phyloP scores from a whole-genome alignment of 148 eudicot species.

The Euryodendron excelsum region DNA sequence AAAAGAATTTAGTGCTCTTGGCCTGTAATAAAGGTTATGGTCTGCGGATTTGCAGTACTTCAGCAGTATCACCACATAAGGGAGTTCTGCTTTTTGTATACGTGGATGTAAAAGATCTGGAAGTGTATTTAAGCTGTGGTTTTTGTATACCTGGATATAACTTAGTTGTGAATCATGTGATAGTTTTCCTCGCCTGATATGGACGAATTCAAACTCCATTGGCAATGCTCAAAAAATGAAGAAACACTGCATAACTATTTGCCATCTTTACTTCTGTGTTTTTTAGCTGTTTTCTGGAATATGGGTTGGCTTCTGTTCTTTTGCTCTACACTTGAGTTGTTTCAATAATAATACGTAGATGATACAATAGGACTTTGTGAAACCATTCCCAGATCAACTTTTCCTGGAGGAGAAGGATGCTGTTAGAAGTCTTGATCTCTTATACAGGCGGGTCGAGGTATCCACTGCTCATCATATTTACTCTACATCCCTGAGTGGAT shows the following conservation, averaged over 20 bases:
- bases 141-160: too few species aligned
- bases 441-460: constrained; percentile 99
- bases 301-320: too few species aligned
- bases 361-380: too few species aligned
- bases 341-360: too few species aligned
- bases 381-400: too few species aligned
- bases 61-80: background rate
- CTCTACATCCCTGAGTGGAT: background rate
- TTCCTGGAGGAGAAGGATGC: constrained; percentile 93
- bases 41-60: background rate
- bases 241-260: too few species aligned
- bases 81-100: background rate
- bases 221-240: constrained; percentile 1
- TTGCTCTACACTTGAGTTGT: too few species aligned
- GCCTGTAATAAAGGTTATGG: background rate
- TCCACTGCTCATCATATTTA: constrained; percentile 12
- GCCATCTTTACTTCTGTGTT: background rate
- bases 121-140: too few species aligned
- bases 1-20: background rate
- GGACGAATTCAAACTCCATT: background rate
- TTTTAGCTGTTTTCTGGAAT: too few species aligned
- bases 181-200: background rate
- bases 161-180: background rate
- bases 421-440: constrained; percentile 90
- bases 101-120: background rate